Base-by-base conservation (phyloP, 139 green algal genomes). In the Tetradesmus obliquus region DNA sequence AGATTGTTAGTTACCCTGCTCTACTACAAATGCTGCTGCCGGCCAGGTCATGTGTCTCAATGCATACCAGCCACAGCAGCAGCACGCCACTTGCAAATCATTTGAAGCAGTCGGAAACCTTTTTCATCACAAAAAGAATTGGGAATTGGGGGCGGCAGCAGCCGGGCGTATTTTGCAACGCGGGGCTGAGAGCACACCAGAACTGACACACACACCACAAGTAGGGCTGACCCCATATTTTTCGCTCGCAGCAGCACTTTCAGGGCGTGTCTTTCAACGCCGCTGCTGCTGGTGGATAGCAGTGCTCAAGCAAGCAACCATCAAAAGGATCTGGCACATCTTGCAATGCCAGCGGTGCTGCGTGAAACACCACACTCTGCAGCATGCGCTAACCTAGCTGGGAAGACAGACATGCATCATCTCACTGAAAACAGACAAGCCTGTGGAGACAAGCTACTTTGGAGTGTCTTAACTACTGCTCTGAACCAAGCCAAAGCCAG, bases 321-420 rank as follows among this genome's bases (percentile, higher is more conserved):
- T 45, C n/a, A 82, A 82, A 17, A 17, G 19, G 54, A 15, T 10
- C 8, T 17, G 62, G 60, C 84, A 88, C 80, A 60, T 88, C 22
- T 88, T 79, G 22, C 84, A 88, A 88, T 81, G 84, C 84, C 32
- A 55, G 32, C 83, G 53, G 19, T 72, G 24, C 45, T 45, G 55
- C 3, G 9, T 20, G 8, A 15, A 5, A 51, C 3, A 12, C 1
- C 83, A 88, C 45, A 45, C 55, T 51, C 24, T 82, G 76, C 9
- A 53, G 76, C 24, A 82, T 51, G 76, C 66, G 76, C 76, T 55
- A 72, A 22, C n/a, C 24, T 20, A 76, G 24, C 53, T n/a, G 55
- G 22, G 20, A 79, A 24, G 53, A 58, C 32, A 71, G 45, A 81
- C 24, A 54, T 57, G 84, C 84, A 80, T 22, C 19, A 9, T 60